Evolutionary conservation across 148 eudicot genomes (phyloP), one percentile per base, ranked within the genome.

Genomic region (Drosera capensis): DNA sequence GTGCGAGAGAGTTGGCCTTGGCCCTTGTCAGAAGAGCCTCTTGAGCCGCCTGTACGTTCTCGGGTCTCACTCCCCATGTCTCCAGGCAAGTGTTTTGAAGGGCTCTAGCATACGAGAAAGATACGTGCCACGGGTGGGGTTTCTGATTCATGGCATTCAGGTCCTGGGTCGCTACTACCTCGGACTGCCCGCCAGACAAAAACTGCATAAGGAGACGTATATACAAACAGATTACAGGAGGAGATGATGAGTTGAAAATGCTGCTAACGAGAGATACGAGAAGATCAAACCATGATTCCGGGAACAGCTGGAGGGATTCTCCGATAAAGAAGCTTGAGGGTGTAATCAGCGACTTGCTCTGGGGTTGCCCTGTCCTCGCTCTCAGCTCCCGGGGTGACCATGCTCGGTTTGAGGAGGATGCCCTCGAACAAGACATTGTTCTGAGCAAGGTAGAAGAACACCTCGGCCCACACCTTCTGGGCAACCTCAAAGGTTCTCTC

Each of bases 351-450:
- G 18, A 40, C 43, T 15, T 40, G 43, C 21, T 40, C 43, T 2
- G 43, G 43, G 15, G 43, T 19, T 3, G 43, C 43, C 11, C 19
- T 40, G 2, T 40, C 43, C 21, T 40, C 18, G 43, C 43, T 14
- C 20, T 40, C 43, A 40, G 43, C 43, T 3, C 43, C 43, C 2
- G 43, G 43, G 19, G 43, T 40, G 20, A 40, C 19, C 20, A 15
- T 40, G 21, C 43, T 40, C 1, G 43, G 43, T 21, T 40, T 40
- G 43, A 40, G 38, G 4, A 34, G 38, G 4, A 34, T 34, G 38
- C 38, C 38, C n/a, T 34, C 53, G 13, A 34, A 34, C 38, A 34
- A 3, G 7, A 34, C 38, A 34, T 11, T 34, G 38, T 34, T 34
- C 38, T 34, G n/a, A 34, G 13, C 38, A 3, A 34, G 38, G 38